Base-by-base conservation (phyloP, 345 rosid species). In the Lepidium sativum region DNA sequence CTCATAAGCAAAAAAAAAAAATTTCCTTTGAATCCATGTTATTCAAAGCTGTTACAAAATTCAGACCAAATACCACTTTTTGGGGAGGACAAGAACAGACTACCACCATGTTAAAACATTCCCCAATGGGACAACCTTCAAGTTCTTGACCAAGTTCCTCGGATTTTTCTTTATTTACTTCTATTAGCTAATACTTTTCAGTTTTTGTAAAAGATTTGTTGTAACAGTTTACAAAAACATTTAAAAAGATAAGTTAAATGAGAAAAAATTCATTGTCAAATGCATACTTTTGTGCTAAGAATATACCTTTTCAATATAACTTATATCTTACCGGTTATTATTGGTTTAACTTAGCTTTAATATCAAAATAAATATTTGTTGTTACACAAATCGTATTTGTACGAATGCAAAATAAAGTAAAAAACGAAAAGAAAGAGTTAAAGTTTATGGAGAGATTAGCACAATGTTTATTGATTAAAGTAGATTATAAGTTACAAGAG, bases 11-110 rank as follows among this genome's bases (percentile, higher is more conserved):
- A n/a, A n/a, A n/a, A n/a, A n/a, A n/a, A n/a, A n/a, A n/a, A n/a
- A n/a, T n/a, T n/a, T n/a, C n/a, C n/a, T n/a, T n/a, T n/a, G n/a
- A n/a, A n/a, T n/a, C n/a, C n/a, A n/a, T n/a, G 77, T 11, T 81
- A 79, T 59, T 73, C 84, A 9, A 88, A 81, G 75, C 33, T 80
- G 58, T 61, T 83, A 59, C 86, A 79, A 68, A 78, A 76, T 44
- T 77, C 80, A 2, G 67, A 70, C 15, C 53, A 54, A 53, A 14
- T 3, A 23, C 27, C 58, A 39, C 6, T 38, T 38, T 13, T 10
- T 2, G 14, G 18, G 42, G 8, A 14, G 70, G 27, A 54, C 61
- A 54, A 66, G 70, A 55, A 35, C 37, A 45, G 14, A 57, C 15
- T 37, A 45, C 21, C 0, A 10, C 57, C 21, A 20, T 6, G 4